Conservation (phyloP, 768 basidiomycete genomes). For the Pluteus cervinus region DNA sequence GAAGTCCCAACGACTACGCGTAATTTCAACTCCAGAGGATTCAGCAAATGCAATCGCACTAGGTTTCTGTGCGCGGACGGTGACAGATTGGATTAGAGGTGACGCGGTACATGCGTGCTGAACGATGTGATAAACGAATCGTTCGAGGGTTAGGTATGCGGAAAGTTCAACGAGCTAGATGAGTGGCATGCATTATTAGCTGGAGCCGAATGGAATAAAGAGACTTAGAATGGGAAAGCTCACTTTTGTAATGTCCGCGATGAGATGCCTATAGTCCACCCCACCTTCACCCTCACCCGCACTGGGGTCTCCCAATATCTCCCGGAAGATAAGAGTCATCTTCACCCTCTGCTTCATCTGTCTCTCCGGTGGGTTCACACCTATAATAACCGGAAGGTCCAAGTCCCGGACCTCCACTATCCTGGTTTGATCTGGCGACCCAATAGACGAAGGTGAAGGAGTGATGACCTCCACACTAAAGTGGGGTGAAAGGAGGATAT, state of each 20-base stretch:
- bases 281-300: slow-evolving; percentile 9
- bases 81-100: slow-evolving; percentile 28
- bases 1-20: slow-evolving; percentile 28
- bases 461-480: slow-evolving; percentile 41
- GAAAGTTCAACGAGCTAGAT: slow-evolving; percentile 42
- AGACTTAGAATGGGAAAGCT: slow-evolving; percentile 1
- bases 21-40: slow-evolving; percentile 59
- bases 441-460: no score
- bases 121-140: slow-evolving; percentile 44
- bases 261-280: slow-evolving; percentile 31
- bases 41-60: slow-evolving; percentile 64
- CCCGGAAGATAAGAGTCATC: slow-evolving; percentile 42
- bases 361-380: slow-evolving; percentile 67
- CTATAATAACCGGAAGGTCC: slow-evolving; percentile 51
- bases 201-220: not conserved
- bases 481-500: slow-evolving; percentile 42
- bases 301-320: slow-evolving; percentile 13
- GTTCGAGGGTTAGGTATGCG: slow-evolving; percentile 56
- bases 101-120: slow-evolving; percentile 23
- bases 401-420: slow-evolving; percentile 41
- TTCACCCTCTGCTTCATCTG: slow-evolving; percentile 57
- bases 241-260: slow-evolving; percentile 30
- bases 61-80: slow-evolving; percentile 60
- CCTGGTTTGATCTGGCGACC: no score
- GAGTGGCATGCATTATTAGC: slow-evolving; percentile 1